These are phyloP conservation scores for Sordariomycetes sp. DNA, from an alignment of 2,329 filamentous ascomycete species.

Conservation along the genomic window DNA sequence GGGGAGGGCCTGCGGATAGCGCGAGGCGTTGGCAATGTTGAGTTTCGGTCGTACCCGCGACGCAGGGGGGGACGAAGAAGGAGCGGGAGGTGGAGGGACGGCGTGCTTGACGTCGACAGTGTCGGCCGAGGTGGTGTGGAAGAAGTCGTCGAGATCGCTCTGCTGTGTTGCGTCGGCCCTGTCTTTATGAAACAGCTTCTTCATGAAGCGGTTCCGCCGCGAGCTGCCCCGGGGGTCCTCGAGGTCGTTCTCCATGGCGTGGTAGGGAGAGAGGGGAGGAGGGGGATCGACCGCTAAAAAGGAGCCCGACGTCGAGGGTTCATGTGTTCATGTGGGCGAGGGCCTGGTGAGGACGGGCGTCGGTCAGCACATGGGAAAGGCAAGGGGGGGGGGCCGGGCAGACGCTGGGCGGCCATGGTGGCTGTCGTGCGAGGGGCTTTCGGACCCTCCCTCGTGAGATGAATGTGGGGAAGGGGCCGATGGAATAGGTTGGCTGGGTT, in stretches of 20 bases:
- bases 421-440: background rate
- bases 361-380: background rate
- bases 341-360: background rate
- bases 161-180: conserved; percentile 16
- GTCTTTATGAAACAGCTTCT: conserved; percentile 46
- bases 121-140: conserved; percentile 41
- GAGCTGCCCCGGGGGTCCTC: conserved; percentile 22
- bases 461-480: conserved; percentile 1
- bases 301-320: background rate
- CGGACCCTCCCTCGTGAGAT: background rate
- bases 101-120: conserved; percentile 42
- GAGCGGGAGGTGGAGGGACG: conserved; percentile 24
- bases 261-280: conserved; percentile 1
- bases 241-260: conserved; percentile 33
- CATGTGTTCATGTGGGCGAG: background rate
- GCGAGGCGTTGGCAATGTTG: conserved; percentile 42
- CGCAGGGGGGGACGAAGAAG: conserved; percentile 16
- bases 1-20: conserved; percentile 43
- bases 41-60: conserved; percentile 33
- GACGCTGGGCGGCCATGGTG: background rate
- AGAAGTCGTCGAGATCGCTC: conserved; percentile 46
- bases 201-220: conserved; percentile 48
- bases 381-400: no score
- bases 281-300: background rate
- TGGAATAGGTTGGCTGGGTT: background rate